Base-by-base conservation (phyloP, 2,329 filamentous ascomycete species). In the Trichoderma harzianum region DNA sequence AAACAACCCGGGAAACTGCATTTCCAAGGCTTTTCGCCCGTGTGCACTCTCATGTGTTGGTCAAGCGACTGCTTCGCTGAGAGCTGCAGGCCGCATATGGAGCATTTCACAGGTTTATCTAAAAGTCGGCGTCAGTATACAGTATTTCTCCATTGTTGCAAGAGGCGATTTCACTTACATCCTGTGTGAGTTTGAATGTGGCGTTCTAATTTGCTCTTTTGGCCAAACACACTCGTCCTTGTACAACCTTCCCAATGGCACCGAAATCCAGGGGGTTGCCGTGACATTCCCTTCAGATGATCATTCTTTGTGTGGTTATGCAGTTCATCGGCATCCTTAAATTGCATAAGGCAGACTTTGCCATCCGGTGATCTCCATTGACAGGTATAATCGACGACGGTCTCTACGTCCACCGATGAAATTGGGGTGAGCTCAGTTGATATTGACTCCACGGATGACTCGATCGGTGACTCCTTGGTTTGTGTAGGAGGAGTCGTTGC, bases 41-140 rank as follows among this genome's bases (percentile, higher is more conserved):
- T 90, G 76, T 93, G 91, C 2, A 88, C 91, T 21, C 90, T 86
- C 77, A 88, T 84, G 75, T 93, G 91, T 77, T 92, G 90, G 55
- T 89, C 87, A 7, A 92, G 84, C 1, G 91, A 89, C 78, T 92
- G 90, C 75, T 90, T 88, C 2, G 90, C 90, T 0, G 90, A 92
- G 76, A 92, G 89, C 3, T 83, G 82, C 71, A 87, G 82, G 11
- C 84, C 82, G 75, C 91, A 93, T 24, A 84, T 82, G 2, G 82
- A 77, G 74, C 89, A 91, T 58, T 83, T 81, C 70, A 87, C 89
- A 7, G 88, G 87, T 79, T 91, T 91, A 76, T 85, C 89, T 90
- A 3, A 63, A 21, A 66, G 1, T 64, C 34, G 47, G 18, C 64
- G 63, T 75, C 21, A 70, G 72, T 18, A 32, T 18, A 14, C 18